Conservation (phyloP, 768 basidiomycete genomes). For the Russula sp. region DNA sequence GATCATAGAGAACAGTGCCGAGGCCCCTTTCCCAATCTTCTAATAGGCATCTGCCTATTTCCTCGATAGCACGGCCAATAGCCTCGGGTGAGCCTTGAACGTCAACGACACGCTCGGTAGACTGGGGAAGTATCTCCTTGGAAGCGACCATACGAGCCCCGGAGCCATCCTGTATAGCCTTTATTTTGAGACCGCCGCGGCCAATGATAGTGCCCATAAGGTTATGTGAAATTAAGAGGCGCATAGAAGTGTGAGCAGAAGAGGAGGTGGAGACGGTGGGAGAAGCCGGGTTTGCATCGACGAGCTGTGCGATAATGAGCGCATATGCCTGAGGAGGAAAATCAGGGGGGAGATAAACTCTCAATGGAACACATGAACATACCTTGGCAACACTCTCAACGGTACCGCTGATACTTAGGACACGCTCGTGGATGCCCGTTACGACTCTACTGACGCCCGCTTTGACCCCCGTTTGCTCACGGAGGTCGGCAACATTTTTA, state of each 20-base stretch:
- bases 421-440: slow-evolving; percentile 94
- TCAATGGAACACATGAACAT: slow-evolving; percentile 30
- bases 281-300: slow-evolving; percentile 74
- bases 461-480: slow-evolving; percentile 94
- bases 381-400: slow-evolving; percentile 94
- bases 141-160: slow-evolving; percentile 98
- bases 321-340: slow-evolving; percentile 71
- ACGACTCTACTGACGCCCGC: slow-evolving; percentile 99
- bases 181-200: slow-evolving; percentile 94
- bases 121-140: slow-evolving; percentile 99
- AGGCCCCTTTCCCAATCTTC: slow-evolving; percentile 96
- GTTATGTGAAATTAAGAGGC: slow-evolving; percentile 97
- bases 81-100: slow-evolving; percentile 92
- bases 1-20: slow-evolving; percentile 95
- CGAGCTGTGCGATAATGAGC: slow-evolving; percentile 89
- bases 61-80: slow-evolving; percentile 89
- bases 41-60: slow-evolving; percentile 92
- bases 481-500: slow-evolving; percentile 95
- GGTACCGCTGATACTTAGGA: slow-evolving; percentile 89
- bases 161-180: slow-evolving; percentile 95
- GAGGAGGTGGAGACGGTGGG: slow-evolving; percentile 62
- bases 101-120: slow-evolving; percentile 98
- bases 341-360: slow-evolving; percentile 19
- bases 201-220: slow-evolving; percentile 99
- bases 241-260: slow-evolving; percentile 78